Base-by-base conservation (phyloP, 148 eudicot genomes). In the Rhododendron kiyosumense region DNA sequence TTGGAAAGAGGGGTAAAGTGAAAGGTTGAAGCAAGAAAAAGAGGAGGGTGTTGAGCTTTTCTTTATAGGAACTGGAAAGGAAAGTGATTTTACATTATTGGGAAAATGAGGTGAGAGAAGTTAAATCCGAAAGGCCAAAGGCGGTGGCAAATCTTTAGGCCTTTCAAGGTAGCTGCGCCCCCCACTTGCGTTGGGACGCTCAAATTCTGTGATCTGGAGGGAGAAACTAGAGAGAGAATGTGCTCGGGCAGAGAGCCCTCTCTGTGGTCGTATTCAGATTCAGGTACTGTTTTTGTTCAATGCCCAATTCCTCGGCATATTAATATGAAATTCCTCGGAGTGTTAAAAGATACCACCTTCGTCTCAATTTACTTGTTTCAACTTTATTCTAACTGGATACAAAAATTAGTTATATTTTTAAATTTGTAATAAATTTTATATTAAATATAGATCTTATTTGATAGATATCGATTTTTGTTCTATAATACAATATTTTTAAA, bases 201-300 rank as follows among this genome's bases (percentile, higher is more conserved):
- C 81, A 75, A 88, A 88, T 88, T 85, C 89, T 87, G 74, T 76
- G 17, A 81, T 12, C 49, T 17, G 49, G 22, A 82, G 75, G 63
- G 75, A 82, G 51, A 82, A 28, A 81, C 30, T 24, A 41, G 34
- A 57, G 71, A 81, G 48, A 83, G 78, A 30, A 34, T 34, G 26
- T 81, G 71, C 48, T 65, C 43, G 85, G 78, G 85, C 77, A 65
- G 85, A 51, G 67, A 84, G 85, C 49, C 81, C 80, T 22, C 67
- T 51, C 81, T 32, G 13, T 34, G 49, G 81, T 75, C 81, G 45
- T 24, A 34, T 84, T 67, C 78, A 46, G 71, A 20, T 0, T 26
- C 5, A 11, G 54, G 30, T 46, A 54, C 61, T 4, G 59, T 7
- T 14, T n/a, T 38, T 8, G 18, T 24, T 28, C 17, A 10, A 15